Evolutionary conservation across 805 yeast genomes (phyloP), one percentile per base, ranked within the genome.

Genomic region (Ogataea wickerhamii): DNA sequence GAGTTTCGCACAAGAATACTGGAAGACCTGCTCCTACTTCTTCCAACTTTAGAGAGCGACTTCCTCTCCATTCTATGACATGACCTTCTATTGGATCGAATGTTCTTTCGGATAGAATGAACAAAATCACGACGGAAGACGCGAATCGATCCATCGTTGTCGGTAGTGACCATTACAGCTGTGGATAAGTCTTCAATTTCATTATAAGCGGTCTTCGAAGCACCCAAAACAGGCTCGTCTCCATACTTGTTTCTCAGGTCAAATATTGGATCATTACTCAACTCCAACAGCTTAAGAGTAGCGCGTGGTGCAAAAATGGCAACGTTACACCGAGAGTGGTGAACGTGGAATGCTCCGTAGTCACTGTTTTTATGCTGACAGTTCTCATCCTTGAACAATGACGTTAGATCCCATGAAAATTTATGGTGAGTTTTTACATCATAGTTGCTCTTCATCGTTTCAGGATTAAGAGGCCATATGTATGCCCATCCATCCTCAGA

Each of bases 401-500:
- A 43, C 50, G 64, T 38, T 45, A 53, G 22, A 56, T 61, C 40
- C 70, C 51, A 48, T 51, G 64, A 46, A 58, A 69, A 54, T 64
- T 72, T 47, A 63, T 64, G 49, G 24, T 60, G 52, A 38, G 41
- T 25, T 33, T 41, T 44, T 17, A 26, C 24, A 7, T 32, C 22
- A 12, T 38, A 40, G 11, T 21, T n/a, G 10, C 37, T 18, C 6
- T 35, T 24, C 4, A 48, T 4, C 12, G 37, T 43, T 6, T 41
- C 47, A 4, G 32, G 22, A 21, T 48, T 43, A 13, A 72, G 59
- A 38, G 73, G 71, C 98, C 98, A 91, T 10, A 86, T 64, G 53
- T 88, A 89, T 11, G 85, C 76, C 79, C 88, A 79, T 49, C 85
- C 87, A 61, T 89, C 93, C 56, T 89, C 96, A 10, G 94, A 83